A percentile compares a stretch with the other conserved stretches of the same genome.
Conservation (phyloP, 345 rosid genomes). For the Salix dunnii region DNA sequence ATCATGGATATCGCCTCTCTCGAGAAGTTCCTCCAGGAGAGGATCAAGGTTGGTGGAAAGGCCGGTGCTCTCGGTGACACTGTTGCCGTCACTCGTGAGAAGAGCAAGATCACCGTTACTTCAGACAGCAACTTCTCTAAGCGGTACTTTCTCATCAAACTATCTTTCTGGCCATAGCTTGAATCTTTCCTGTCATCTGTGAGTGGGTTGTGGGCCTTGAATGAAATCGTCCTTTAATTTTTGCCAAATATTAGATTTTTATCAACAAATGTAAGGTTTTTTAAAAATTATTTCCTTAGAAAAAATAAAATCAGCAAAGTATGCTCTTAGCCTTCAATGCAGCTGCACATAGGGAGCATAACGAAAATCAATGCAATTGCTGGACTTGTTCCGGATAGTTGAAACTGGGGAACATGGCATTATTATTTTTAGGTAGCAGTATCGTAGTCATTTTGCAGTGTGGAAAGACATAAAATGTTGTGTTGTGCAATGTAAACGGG, state of each 20-base stretch:
- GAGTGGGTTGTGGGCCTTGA: background rate
- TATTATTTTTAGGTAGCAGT: background rate
- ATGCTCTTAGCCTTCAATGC: background rate
- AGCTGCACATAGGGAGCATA: background rate
- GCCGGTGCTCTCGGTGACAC: conserved; percentile 30
- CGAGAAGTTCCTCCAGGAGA: conserved; percentile 29
- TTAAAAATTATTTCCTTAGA: background rate
- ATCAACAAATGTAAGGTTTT: no score
- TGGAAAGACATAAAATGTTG: no score
- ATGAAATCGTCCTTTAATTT: no score
- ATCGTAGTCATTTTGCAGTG: background rate
- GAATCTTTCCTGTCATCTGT: background rate
- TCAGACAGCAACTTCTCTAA: conserved; percentile 22
- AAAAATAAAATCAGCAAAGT: background rate
- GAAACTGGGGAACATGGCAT: background rate
- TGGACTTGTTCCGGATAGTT: background rate
- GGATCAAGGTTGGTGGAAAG: conserved; percentile 28
- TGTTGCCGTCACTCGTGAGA: conserved; percentile 22
- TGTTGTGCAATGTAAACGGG: no score
- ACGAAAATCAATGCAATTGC: background rate
- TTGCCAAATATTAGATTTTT: no score
- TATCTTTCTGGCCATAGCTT: background rate
- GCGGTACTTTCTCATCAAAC: background rate
- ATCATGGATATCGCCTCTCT: conserved; percentile 32
- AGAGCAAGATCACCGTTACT: conserved; percentile 26